Base-by-base conservation (phyloP, 768 basidiomycete species). In the Macrolepiota fuliginosa region DNA sequence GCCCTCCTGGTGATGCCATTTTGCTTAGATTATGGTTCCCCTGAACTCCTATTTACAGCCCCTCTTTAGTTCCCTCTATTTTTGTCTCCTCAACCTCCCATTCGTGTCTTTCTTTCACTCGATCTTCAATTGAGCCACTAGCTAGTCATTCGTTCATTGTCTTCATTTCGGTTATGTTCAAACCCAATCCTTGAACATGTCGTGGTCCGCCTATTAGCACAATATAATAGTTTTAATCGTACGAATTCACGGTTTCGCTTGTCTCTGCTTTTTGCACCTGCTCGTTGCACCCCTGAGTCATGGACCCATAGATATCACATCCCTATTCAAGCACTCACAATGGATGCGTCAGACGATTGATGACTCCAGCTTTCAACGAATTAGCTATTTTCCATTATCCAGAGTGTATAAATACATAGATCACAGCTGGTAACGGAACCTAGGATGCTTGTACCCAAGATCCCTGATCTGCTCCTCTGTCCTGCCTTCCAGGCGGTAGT, bases 171-270 rank as follows among this genome's bases (percentile, higher is more conserved):
- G 10, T 5, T n/a, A 3, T 19, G 42, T n/a, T 19, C 29, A 32
- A 19, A n/a, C n/a, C 42, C 17, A 45, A 19, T n/a, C 12, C 39
- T 25, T 15, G n/a, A 3, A 42, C 32, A 2, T 49, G 22, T 39
- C 15, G 10, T 25, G 39, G 17, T 36, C 9, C 22, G 37, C 53
- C 37, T 11, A 39, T 24, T 54, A 25, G 37, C n/a, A 24, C 24
- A 39, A 54, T 39, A 22, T 54, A 49, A 22, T 49, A 27, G 47
- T 49, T 49, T 49, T 27, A 13, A 22, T 4, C 47, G 2, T n/a
- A 32, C 29, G n/a, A 45, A 80, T 85, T 76, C 73, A 92, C 90
- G 52, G 91, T 85, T 67, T 83, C 88, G 22, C 90, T 89, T 85
- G 87, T 89, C 5, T 15, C 9, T 32, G 29, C 29, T 32, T 32